phyloP scores from a whole-genome alignment of 108 stramenopile species.

The Nannochloropsis oceanica region DNA sequence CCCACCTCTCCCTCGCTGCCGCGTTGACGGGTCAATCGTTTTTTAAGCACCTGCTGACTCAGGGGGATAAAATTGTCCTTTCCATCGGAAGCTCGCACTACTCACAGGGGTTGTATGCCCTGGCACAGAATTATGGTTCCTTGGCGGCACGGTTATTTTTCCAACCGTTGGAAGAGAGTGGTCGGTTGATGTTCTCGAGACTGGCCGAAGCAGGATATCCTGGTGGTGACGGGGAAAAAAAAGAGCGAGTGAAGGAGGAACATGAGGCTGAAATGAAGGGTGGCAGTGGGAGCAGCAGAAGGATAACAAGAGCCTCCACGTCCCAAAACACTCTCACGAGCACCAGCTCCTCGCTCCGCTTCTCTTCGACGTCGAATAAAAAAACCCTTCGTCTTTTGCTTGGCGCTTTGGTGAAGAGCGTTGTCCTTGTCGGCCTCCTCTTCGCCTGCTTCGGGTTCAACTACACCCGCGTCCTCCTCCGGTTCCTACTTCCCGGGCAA shows the following conservation, averaged over 20 bases:
- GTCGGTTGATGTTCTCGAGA: conserved; percentile 34
- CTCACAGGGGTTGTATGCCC: conserved; percentile 38
- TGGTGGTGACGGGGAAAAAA: not conserved
- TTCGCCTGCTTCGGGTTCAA: conserved; percentile 27
- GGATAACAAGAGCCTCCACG: not conserved
- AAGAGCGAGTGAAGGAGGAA: not conserved
- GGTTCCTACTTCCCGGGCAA: conserved; percentile 6
- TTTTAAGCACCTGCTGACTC: conserved; percentile 38
- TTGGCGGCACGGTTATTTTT: conserved; percentile 39
- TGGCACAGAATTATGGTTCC: conserved; percentile 39
- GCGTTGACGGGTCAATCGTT: conserved; percentile 19
- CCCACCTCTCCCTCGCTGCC: conserved; percentile 5
- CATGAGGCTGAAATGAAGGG: not conserved
- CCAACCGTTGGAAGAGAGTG: conserved; percentile 37
- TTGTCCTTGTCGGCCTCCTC: conserved; percentile 17
- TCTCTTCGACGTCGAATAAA: not conserved
- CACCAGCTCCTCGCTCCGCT: no score
- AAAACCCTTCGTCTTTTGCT: conserved; percentile 3
- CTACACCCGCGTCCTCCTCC: conserved; percentile 22
- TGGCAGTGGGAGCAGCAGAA: not conserved
- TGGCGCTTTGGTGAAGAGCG: conserved; percentile 17
- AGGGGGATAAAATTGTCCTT: conserved; percentile 40
- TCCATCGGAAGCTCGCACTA: conserved; percentile 17
- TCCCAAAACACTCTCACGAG: not conserved
- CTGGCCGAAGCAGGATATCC: conserved; percentile 6